Conservation (phyloP, 2,329 filamentous ascomycete genomes). For the Neonectria faginata region DNA sequence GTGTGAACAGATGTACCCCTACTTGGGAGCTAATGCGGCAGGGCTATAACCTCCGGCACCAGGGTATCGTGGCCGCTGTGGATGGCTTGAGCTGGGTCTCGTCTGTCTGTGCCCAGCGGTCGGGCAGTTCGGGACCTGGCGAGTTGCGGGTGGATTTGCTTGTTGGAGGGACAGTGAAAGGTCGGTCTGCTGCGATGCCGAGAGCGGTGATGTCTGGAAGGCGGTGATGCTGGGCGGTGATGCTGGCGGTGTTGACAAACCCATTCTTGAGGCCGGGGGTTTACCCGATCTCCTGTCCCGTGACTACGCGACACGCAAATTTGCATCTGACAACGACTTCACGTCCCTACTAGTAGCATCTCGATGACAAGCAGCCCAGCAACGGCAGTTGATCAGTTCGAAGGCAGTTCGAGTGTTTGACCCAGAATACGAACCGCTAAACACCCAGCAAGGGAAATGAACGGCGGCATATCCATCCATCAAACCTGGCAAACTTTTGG, state of each 20-base stretch:
- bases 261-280: not conserved
- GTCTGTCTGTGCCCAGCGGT: constrained; percentile 2
- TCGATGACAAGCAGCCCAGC: constrained; percentile 28
- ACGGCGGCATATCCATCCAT: constrained; percentile 13
- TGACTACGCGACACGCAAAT: constrained; percentile 11
- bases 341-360: constrained; percentile 18
- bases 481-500: constrained; percentile 13
- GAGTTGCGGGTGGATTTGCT: constrained; percentile 9
- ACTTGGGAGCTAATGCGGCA: constrained; percentile 42
- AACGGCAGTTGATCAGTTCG: constrained; percentile 27
- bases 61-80: constrained; percentile 38
- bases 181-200: constrained; percentile 6
- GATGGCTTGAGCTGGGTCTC: constrained; percentile 4
- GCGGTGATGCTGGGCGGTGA: not conserved
- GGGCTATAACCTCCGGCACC: constrained; percentile 36
- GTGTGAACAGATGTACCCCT: constrained; percentile 37
- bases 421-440: constrained; percentile 26
- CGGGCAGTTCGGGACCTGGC: constrained; percentile 16
- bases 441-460: constrained; percentile 38
- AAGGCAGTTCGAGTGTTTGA: constrained; percentile 19
- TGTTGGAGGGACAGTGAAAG: not conserved
- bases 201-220: not conserved
- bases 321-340: not conserved
- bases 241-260: constrained; percentile 15
- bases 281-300: constrained; percentile 7